Evolutionary conservation across 805 yeast genomes (phyloP), one percentile per base, ranked within the genome.

Genomic region (Metschnikowia henanensis): DNA sequence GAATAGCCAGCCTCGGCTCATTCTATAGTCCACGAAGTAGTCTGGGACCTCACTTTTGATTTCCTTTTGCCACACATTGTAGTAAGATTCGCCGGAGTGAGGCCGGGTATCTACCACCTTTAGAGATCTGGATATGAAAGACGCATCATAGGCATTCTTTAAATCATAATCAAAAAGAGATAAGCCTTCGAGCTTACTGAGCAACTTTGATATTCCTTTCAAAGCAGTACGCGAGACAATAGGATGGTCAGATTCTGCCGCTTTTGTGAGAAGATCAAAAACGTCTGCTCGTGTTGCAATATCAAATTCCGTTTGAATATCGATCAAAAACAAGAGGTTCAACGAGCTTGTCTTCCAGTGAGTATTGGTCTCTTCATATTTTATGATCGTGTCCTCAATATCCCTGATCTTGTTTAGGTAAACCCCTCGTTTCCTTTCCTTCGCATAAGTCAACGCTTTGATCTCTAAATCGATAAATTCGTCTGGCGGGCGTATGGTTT

Each of bases 221-320:
- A 83, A 63, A 16, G 86, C 82, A 29, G 79, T 60, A 43, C 81
- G 73, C 1, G 87, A 70, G 35, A 87, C 64, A 2, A 75, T 64
- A 0, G 96, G 96, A 60, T 88, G 95, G 18, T 79, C 79, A n/a
- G 77, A 73, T 12, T 72, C 63, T 0, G 85, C 74, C 26, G 71
- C 69, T 2, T 67, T 63, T 7, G 76, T 69, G 25, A 86, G 63
- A 2, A 75, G 53, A 26, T 60, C 60, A 9, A 82, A 52, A 1
- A 75, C 68, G 3, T 61, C 56, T 39, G 70, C 68, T n/a, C 50
- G 56, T 0, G 75, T 61, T 3, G 70, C 62, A 7, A 76, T 62
- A 49, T 83, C 87, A 28, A 73, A 60, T 48, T 75, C 79, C 1
- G 73, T 65, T 54, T 84, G 87, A 7, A 84, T 57, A 25, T 71